A percentile compares a stretch with the other conserved stretches of the same genome.
phyloP scores from a whole-genome alignment of 2,329 filamentous ascomycete genomes.

The Arthrinium phaeospermum region DNA sequence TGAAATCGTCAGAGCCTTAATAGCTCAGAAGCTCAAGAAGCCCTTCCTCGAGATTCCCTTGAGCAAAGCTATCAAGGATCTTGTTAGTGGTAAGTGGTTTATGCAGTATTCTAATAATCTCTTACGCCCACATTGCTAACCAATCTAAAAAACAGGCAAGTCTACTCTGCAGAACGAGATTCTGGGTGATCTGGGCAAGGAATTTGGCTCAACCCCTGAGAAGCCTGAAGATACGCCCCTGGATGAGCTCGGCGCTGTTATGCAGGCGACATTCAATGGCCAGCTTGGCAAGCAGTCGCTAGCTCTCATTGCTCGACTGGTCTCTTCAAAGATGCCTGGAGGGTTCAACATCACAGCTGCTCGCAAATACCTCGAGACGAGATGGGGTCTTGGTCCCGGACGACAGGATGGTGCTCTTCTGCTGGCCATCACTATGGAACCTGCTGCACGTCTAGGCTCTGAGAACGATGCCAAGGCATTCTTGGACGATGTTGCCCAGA shows the following conservation, averaged over 20 bases:
- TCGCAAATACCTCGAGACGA: slow-evolving; percentile 91
- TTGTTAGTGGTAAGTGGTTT: slow-evolving; percentile 82
- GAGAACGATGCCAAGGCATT: slow-evolving; percentile 92
- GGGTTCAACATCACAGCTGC: slow-evolving; percentile 98
- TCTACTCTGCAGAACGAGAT: slow-evolving; percentile 99
- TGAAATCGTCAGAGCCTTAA: slow-evolving; percentile 85
- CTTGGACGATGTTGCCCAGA: slow-evolving; percentile 85
- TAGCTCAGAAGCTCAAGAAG: slow-evolving; percentile 99
- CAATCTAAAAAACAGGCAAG: slow-evolving; percentile 72
- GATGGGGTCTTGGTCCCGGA: slow-evolving; percentile 87
- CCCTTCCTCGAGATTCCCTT: slow-evolving; percentile 84
- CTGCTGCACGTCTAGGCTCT: slow-evolving; percentile 82
- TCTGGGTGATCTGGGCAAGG: slow-evolving; percentile 94
- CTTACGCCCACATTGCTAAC: neutral
- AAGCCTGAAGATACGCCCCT: slow-evolving; percentile 98
- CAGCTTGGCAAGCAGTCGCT: slow-evolving; percentile 97
- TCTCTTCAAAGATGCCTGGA: slow-evolving; percentile 99
- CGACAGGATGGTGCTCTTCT: slow-evolving; percentile 91
- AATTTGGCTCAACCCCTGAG: slow-evolving; percentile 97
- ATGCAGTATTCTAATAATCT: neutral
- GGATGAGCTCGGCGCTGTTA: slow-evolving; percentile 91
- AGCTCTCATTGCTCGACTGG: slow-evolving; percentile 89
- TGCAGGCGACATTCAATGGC: slow-evolving; percentile 99
- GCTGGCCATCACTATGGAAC: slow-evolving; percentile 91
- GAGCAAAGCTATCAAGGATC: slow-evolving; percentile 96